Base-by-base conservation (phyloP, 2,329 filamentous ascomycete genomes). In the Zymoseptoria passerinii region DNA sequence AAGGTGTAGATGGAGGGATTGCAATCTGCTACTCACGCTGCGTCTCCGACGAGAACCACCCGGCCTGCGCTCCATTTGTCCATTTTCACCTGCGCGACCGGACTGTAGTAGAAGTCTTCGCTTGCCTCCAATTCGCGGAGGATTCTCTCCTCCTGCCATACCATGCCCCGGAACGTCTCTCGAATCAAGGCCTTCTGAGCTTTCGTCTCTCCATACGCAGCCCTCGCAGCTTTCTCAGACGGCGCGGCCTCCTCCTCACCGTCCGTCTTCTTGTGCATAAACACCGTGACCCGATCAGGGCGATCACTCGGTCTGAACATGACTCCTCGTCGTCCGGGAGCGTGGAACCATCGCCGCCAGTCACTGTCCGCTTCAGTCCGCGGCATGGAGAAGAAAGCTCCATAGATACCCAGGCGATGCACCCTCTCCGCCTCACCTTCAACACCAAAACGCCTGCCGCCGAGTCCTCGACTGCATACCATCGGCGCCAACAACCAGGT, bases 401-500 rank as follows among this genome's bases (percentile, higher is more conserved):
- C 66, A 55, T 68, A 72, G 57, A 69, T 67, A n/a, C 64, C 61
- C 18, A 71, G 48, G 2, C 53, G 54, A 10, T 65, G 61, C 19
- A 69, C 10, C 5, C 60, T 29, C 1, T 58, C 55, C 0, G 58
- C 48, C 13, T 69, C 65, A n/a, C 57, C 60, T 23, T 62, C 50
- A 1, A 58, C 59, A 9, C 70, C 68, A 49, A 49, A 65, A 72
- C 2, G 65, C 66, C 51, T 70, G 28, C 18, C 55, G 61, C 13
- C 71, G 62, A 3, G 69, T 72, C 1, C 56, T 53, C 53, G 66
- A 69, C 50, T 66, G 64, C 8, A 72, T 57, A 2, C 70, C 70
- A 54, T 72, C 71, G 1, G 70, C 70, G 8, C 67, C 71, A 5
- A 73, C 65, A 1, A 72, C 67, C 0, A 72, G 55, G 48, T 72